Base-by-base conservation (phyloP, 2,329 filamentous ascomycete genomes). In the Lizonia empirigonia region DNA sequence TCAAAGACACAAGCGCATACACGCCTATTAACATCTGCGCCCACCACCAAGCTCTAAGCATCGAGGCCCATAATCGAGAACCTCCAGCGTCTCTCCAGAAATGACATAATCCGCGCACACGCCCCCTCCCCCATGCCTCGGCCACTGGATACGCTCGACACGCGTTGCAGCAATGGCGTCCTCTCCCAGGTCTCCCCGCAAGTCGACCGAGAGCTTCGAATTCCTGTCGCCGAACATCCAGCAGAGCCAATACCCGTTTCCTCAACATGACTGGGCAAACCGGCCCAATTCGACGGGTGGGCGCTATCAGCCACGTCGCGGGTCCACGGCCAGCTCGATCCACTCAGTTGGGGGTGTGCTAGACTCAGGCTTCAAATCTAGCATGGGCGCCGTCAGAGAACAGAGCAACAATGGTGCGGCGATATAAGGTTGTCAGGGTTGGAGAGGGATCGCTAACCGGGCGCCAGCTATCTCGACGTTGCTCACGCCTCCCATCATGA, bases 401-500 rank as follows among this genome's bases (percentile, higher is more conserved):
- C 84, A 85, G n/a, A 85, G 87, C 9, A 89, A 92, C 64, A 97
- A 96, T 82, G 91, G 45, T 49, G 87, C 23, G 30, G 7, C 32
- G 24, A 24, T 16, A 12, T 12, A 3, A 7, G 9, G n/a, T 4
- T 5, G 13, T 16, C 4, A 6, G 34, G 29, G 19, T 13, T 7
- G 19, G 26, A 9, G 29, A 26, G 20, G 22, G 16, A 49, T 22
- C 51, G 50, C 60, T 68, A 58, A 68, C 41, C 90, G 89, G 19
- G 16, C 15, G 2, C 4, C 32, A 49, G 49, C 94, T 55, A 97
- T 97, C 63, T 96, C 92, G 7, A 96, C 91, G 1, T 82, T 97
- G n/a, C 82, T 97, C 4, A 90, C 96, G 68, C 88, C 91, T 22
- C 90, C 93, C 3, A 96, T 96, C 60, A 85, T 95, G 50, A 85